A percentile compares a stretch with the other conserved stretches of the same genome.
Conservation (phyloP, 176 grass and related monocot genomes). For the Cenchrus purpureus region DNA sequence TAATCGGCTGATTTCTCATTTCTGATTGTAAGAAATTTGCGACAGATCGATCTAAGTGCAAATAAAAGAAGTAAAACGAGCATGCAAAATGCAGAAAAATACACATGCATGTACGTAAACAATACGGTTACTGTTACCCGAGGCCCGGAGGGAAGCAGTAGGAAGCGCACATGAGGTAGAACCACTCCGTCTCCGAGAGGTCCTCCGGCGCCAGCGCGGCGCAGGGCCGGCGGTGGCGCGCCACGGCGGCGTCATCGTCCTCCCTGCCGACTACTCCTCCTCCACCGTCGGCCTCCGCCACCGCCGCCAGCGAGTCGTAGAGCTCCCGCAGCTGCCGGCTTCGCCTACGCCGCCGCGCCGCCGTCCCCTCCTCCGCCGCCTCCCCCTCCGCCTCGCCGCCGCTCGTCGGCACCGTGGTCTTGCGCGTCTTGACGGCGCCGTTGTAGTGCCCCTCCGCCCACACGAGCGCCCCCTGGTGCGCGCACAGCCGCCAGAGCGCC, state of each 20-base stretch:
- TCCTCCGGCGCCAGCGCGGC: slow-evolving; percentile 84
- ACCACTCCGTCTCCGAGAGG: slow-evolving; percentile 92
- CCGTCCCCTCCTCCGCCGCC: not conserved
- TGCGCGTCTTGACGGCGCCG: slow-evolving; percentile 84
- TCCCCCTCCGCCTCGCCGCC: slow-evolving; percentile 5
- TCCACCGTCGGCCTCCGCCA: slow-evolving; percentile 35
- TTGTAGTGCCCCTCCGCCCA: slow-evolving; percentile 94
- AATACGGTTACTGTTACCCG: slow-evolving; percentile 49
- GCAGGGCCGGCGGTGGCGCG: not conserved
- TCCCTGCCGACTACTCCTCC: not conserved
- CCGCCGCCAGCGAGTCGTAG: slow-evolving; percentile 68
- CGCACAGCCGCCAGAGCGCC: slow-evolving; percentile 80
- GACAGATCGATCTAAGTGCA: too few relatives aligned
- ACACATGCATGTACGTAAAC: too few relatives aligned
- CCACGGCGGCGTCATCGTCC: not conserved
- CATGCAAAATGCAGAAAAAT: too few relatives aligned
- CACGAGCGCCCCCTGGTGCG: slow-evolving; percentile 65
- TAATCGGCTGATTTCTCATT: too few relatives aligned
- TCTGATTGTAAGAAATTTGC: too few relatives aligned
- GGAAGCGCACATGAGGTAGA: slow-evolving; percentile 92
- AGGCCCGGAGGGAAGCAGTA: slow-evolving; percentile 74
- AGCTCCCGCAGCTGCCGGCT: slow-evolving; percentile 83
- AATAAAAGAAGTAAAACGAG: too few relatives aligned
- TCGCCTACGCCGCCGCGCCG: slow-evolving; percentile 48
- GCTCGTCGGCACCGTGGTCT: slow-evolving; percentile 63